Base-by-base conservation (phyloP, 2,329 filamentous ascomycete genomes). In the Phaeosphaeria sp. region DNA sequence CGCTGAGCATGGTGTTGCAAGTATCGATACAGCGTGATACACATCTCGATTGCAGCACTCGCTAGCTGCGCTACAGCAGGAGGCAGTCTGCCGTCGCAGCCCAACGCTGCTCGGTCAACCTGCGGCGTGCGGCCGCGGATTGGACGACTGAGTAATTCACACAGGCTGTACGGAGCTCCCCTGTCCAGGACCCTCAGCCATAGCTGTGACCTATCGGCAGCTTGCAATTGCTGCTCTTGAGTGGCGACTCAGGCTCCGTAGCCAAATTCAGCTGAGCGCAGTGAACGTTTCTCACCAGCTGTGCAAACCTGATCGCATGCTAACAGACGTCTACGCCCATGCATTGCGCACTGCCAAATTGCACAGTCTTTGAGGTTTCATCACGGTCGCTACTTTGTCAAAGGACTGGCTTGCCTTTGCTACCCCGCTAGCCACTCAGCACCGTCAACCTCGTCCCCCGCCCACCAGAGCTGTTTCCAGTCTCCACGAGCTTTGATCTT, bases 281-380 rank as follows among this genome's bases (percentile, higher is more conserved):
- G 36, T 51, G 27, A 53, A 53, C 20, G 51, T 40, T 61, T 53
- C 24, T 45, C 44, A 60, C 57, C 51, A 58, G 58, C 60, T 57
- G 55, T 53, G 61, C 53, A 59, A 53, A 48, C 55, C 55, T 45
- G 48, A 61, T 50, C 49, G 51, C 42, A 45, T 45, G 42, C 36
- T 44, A 25, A 25, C 46, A 22, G 13, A n/a, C 30, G 22, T 46
- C 30, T 18, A 20, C n/a, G 36, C 15, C 30, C 8, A 36, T 33
- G 50, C 50, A 52, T 39, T 13, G 20, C 27, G 50, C 50, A 52
- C 46, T 46, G 40, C 18, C 40, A 46, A 36, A 36, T 36, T 33
- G 42, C n/a, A 9, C 46, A 36, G 25, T 20, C 22, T 43, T 27
- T 36, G 30, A 36, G 21, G 51, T 53, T 53, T 53, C 51, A 53